These are phyloP conservation scores for Ophiostoma triangulosporum DNA, from an alignment of 2,329 filamentous ascomycete genomes.

Conservation along the genomic window DNA sequence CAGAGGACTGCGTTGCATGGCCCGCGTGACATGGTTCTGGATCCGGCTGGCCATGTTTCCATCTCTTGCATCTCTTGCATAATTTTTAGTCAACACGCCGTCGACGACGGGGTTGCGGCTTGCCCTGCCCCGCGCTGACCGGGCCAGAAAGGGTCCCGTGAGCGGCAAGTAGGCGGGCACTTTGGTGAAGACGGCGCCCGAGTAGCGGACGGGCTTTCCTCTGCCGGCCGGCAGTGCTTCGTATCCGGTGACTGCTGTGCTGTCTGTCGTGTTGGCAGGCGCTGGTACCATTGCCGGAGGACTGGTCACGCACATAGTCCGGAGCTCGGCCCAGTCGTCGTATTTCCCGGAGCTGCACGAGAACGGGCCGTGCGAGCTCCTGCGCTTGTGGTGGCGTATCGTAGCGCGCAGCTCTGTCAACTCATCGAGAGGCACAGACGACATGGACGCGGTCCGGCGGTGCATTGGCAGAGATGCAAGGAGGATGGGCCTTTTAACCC, in stretches of 20 bases:
- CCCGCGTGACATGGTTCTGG: background rate
- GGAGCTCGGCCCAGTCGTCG: background rate
- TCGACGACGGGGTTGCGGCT: background rate
- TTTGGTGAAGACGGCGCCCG: conserved; percentile 10
- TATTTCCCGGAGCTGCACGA: background rate
- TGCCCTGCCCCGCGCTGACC: background rate
- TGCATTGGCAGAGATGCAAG: background rate
- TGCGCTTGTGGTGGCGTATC: background rate
- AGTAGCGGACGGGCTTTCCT: background rate
- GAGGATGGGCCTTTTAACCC: background rate
- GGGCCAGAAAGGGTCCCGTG: conserved; percentile 5
- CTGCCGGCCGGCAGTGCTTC: background rate
- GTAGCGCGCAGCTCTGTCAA: background rate
- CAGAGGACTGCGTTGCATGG: conserved; percentile 13
- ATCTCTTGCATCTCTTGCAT: background rate
- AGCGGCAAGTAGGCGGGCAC: conserved; percentile 10
- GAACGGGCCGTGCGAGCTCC: background rate
- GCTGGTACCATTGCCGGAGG: too few species aligned
- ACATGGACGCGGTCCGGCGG: background rate
- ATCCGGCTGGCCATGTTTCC: background rate
- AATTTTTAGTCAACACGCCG: background rate
- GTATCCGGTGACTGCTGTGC: background rate
- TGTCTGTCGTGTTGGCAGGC: too few species aligned
- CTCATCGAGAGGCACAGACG: background rate
- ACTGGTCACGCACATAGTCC: background rate